Evolutionary conservation across 2,329 filamentous ascomycete species (phyloP), one percentile per base, ranked within the genome.

Genomic region (Fusarium anthophilum): DNA sequence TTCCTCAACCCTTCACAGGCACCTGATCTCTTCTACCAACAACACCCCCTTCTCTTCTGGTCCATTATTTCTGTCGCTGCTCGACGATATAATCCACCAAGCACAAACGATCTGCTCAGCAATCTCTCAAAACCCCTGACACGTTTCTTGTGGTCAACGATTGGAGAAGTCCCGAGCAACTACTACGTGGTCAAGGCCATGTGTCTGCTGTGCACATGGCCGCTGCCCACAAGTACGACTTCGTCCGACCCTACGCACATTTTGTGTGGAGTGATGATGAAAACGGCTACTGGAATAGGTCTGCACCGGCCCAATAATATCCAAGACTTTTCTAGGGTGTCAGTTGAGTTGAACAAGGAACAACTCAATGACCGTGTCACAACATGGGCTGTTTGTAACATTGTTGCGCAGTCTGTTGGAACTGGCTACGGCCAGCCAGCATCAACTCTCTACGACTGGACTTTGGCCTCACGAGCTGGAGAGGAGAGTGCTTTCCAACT

Each of bases 41-140:
- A 96, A 77, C 93, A 94, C 57, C 91, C 91, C 8, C 86, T 98
- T 20, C 88, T 98, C 3, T 97, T 97, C 82, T 98, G 95, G 95
- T 89, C 93, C 54, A 92, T 96, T 67, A 86, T 95, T 51, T 89
- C 92, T 41, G 91, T 95, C 63, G 93, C 93, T 28, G 90, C 93
- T 47, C 90, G 93, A 58, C 91, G 93, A 44, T 95, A 92, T 79
- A 86, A 86, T 47, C 83, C 86, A 2, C 69, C 76, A 47, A 83
- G 81, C 58, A 91, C 93, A 69, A 88, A 89, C 3, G 87, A 86
- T 20, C 86, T 95, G 38, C 86, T 96, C 61, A 90, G 88, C 51
- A 89, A 91, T 63, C 86, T 96, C 14, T 91, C 92, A 30, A 89
- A 90, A 0, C 90, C 90, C 32, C 83, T 95, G 75, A 93, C 91